Conservation (phyloP, 2,329 filamentous ascomycete genomes). For the Cercospora zeina region DNA sequence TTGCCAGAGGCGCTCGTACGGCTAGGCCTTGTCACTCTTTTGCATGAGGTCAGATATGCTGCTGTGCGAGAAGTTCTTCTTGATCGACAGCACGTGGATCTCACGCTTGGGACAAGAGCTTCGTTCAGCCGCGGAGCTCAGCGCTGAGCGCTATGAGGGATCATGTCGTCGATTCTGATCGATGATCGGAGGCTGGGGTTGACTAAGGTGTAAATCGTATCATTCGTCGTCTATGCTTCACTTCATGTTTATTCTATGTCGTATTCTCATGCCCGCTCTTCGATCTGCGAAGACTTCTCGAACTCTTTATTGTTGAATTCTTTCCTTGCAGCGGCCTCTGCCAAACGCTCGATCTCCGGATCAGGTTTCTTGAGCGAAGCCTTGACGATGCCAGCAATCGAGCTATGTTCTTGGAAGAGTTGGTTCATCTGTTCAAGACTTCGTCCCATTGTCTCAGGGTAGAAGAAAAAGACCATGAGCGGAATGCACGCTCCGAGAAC, state of each 20-base stretch:
- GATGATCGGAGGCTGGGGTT: background rate
- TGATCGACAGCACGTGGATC: too few relatives aligned
- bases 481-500: slow-evolving; percentile 51
- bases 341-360: slow-evolving; percentile 19
- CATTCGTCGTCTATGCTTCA: background rate
- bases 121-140: too few relatives aligned
- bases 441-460: slow-evolving; percentile 52
- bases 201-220: background rate
- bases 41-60: too few relatives aligned
- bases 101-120: too few relatives aligned
- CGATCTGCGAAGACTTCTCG: slow-evolving; percentile 20
- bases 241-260: background rate
- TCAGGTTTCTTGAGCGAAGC: slow-evolving; percentile 20
- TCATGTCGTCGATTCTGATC: too few relatives aligned
- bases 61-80: too few relatives aligned
- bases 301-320: slow-evolving; percentile 20
- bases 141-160: too few relatives aligned
- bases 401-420: slow-evolving; percentile 34
- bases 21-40: too few relatives aligned
- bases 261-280: background rate
- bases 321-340: slow-evolving; percentile 17
- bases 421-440: slow-evolving; percentile 56
- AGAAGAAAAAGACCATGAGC: slow-evolving; percentile 55
- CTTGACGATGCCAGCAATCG: slow-evolving; percentile 23
- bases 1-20: too few relatives aligned